Conservation (phyloP, 257 asterid species). For the Agastache rugosa region DNA sequence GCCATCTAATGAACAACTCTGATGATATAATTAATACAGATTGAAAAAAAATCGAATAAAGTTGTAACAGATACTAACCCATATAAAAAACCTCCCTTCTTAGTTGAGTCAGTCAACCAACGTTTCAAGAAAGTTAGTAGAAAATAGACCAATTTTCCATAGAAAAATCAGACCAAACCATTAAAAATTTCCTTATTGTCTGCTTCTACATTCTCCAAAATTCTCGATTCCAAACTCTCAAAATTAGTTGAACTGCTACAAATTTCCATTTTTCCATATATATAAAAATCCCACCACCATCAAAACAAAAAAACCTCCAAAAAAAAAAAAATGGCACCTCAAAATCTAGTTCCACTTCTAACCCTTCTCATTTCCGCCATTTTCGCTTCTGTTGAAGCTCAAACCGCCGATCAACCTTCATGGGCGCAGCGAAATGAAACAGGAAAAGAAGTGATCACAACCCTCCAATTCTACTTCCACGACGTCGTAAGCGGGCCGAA, state of each 20-base stretch:
- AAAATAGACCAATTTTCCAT: not conserved
- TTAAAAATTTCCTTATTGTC: not conserved
- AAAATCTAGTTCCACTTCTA: not conserved
- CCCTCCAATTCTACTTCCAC: conserved; percentile 78
- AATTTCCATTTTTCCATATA: not conserved
- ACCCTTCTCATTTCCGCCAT: conserved; percentile 20
- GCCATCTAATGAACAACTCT: no score
- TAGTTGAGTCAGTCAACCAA: conserved; percentile 16
- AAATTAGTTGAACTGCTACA: conserved; percentile 36
- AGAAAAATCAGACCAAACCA: not conserved
- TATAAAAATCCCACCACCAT: conserved; percentile 7
- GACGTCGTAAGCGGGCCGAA: conserved; percentile 68
- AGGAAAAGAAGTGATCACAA: conserved; percentile 59
- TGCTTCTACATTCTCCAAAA: conserved; percentile 8
- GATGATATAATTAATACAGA: no score
- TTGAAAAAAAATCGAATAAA: no score
- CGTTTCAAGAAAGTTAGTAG: conserved; percentile 1
- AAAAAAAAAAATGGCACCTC: conserved; percentile 35
- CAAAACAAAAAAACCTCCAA: not conserved
- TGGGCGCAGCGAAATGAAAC: conserved; percentile 60
- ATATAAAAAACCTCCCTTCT: not conserved
- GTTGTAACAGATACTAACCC: no score
- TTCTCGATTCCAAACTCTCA: conserved; percentile 20
- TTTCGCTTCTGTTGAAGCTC: conserved; percentile 34
- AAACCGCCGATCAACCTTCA: conserved; percentile 28